These are phyloP conservation scores for Aspergillus sp. DNA, from an alignment of 2,329 filamentous ascomycete species.

Conservation along the genomic window DNA sequence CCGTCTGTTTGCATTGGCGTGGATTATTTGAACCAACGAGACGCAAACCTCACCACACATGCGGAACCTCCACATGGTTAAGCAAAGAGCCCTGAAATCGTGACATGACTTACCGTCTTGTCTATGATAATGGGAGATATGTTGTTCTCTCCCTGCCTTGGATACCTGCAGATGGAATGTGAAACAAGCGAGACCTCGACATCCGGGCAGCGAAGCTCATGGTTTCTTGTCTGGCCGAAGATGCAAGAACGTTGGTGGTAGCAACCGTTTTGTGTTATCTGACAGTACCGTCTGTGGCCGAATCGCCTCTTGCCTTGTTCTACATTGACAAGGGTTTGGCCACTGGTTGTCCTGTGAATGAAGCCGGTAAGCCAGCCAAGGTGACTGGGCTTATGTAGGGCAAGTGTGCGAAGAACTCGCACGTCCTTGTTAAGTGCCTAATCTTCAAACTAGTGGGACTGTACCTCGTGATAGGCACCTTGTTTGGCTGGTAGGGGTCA, in stretches of 20 bases:
- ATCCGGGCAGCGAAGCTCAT: slow-evolving; percentile 6
- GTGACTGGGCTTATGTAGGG: slow-evolving; percentile 9
- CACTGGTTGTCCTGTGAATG: neutral
- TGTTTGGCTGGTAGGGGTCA: slow-evolving; percentile 10
- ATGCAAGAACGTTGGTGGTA: neutral
- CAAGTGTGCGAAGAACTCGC: slow-evolving; percentile 2
- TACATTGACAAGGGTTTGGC: neutral
- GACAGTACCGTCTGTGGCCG: neutral
- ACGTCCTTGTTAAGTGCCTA: too few species aligned
- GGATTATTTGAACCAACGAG: slow-evolving; percentile 7
- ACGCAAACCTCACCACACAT: slow-evolving; percentile 10
- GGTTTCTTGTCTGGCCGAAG: neutral
- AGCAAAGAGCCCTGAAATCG: slow-evolving; percentile 12
- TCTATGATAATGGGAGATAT: slow-evolving; percentile 5
- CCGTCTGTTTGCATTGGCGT: slow-evolving; percentile 22
- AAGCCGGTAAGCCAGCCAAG: neutral
- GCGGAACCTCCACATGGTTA: slow-evolving; percentile 24
- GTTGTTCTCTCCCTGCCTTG: slow-evolving; percentile 15
- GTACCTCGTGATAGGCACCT: slow-evolving; percentile 14
- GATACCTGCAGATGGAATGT: slow-evolving; percentile 23
- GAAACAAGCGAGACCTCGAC: slow-evolving; percentile 27
- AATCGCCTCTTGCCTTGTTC: neutral
- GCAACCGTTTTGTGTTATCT: neutral
- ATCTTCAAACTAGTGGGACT: neutral
- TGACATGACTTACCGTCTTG: slow-evolving; percentile 16